Percentiles rank a stretch among this genome's conserved stretches.
Evolutionary conservation across 2,329 filamentous ascomycete genomes (phyloP).

Genomic region (Tolypocladium nubicola): DNA sequence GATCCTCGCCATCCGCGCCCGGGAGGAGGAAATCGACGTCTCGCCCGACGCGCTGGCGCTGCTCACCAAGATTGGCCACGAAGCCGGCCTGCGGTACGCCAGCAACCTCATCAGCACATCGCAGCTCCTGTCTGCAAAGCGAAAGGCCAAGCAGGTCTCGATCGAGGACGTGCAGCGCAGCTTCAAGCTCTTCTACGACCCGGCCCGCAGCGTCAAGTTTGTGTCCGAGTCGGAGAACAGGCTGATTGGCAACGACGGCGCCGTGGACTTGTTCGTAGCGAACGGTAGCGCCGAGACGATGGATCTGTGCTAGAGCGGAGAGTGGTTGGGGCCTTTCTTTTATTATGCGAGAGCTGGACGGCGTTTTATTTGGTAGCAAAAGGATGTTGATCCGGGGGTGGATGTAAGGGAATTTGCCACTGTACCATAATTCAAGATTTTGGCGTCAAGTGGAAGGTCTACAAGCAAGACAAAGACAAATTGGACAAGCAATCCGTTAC

Average conservation of each 20-base stretch:
- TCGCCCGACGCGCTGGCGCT: slow-evolving; percentile 83
- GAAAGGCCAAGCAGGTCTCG: slow-evolving; percentile 71
- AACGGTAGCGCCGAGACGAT: slow-evolving; percentile 32
- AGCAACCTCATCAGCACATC: slow-evolving; percentile 96
- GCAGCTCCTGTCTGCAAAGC: slow-evolving; percentile 76
- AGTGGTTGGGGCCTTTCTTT: not conserved
- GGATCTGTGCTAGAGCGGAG: slow-evolving; percentile 30
- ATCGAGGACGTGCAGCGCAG: slow-evolving; percentile 87
- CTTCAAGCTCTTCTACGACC: slow-evolving; percentile 91
- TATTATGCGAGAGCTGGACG: slow-evolving; percentile 14
- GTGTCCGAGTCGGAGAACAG: slow-evolving; percentile 84
- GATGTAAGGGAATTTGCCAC: slow-evolving; percentile 13
- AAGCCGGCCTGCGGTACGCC: slow-evolving; percentile 88
- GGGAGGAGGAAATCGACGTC: slow-evolving; percentile 92
- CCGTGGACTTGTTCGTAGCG: slow-evolving; percentile 56
- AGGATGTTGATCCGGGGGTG: not conserved
- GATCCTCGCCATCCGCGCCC: slow-evolving; percentile 83
- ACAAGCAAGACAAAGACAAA: not conserved
- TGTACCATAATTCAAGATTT: slow-evolving; percentile 15
- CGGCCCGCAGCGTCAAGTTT: slow-evolving; percentile 78
- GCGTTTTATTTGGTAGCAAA: slow-evolving; percentile 15
- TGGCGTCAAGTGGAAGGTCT: slow-evolving; percentile 5
- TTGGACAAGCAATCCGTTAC: not conserved
- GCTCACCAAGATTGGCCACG: slow-evolving; percentile 89
- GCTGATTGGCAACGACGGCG: slow-evolving; percentile 79